phyloP scores from a whole-genome alignment of 139 green algal species.

The Trebouxia sp. region DNA sequence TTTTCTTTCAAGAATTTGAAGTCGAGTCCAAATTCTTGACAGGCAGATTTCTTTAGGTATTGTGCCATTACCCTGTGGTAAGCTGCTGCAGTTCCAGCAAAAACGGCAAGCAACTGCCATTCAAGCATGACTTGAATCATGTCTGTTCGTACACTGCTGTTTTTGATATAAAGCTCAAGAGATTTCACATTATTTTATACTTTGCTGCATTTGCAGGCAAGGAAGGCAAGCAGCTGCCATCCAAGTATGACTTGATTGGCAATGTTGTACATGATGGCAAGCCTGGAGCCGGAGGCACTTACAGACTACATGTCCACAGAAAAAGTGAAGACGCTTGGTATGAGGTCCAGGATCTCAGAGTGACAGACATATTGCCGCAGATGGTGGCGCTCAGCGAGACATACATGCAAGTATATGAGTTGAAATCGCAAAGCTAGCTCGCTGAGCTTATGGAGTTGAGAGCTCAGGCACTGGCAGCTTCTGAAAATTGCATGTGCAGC shows the following conservation, averaged over 20 bases:
- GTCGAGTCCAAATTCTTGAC: too few species aligned
- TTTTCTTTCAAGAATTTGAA: too few species aligned
- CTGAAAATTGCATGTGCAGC: not conserved
- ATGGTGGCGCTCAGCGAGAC: conserved; percentile 92
- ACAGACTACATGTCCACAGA: conserved; percentile 82
- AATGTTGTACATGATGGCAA: conserved; percentile 90
- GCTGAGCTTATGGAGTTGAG: not conserved
- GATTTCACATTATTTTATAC: not conserved
- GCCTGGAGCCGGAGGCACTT: conserved; percentile 56
- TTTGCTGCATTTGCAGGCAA: conserved; percentile 30
- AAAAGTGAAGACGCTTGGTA: conserved; percentile 80
- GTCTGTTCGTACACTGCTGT: too few species aligned
- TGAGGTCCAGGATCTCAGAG: conserved; percentile 91
- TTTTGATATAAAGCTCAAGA: too few species aligned
- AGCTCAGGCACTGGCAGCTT: not conserved
- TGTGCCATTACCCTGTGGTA: too few species aligned
- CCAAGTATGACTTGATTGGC: conserved; percentile 90
- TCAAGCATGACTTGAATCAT: too few species aligned
- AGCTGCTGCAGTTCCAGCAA: too few species aligned
- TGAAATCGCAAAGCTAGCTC: conserved; percentile 9
- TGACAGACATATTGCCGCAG: conserved; percentile 94
- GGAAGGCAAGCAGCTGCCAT: conserved; percentile 31
- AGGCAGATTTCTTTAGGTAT: too few species aligned
- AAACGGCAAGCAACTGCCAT: too few species aligned
- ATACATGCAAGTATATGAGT: conserved; percentile 89